Evolutionary conservation across 495 filamentous ascomycete genomes (phyloP), one percentile per base, ranked within the genome.

Genomic region (Aspergillus bertholletiae): DNA sequence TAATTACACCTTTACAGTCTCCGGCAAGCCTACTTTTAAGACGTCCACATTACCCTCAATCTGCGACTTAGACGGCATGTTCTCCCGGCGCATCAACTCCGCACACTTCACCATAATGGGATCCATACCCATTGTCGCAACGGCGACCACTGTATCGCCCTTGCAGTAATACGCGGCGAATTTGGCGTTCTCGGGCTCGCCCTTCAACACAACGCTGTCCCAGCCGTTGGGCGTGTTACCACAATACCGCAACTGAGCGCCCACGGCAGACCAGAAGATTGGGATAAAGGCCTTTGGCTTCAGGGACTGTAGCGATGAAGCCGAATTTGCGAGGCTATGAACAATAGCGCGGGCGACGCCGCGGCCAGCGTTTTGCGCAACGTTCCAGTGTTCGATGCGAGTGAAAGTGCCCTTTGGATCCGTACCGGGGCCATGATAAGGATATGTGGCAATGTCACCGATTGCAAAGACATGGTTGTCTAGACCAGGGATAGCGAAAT

Each of bases 311-410:
- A 67, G 34, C 0, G 67, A 46, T 0, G 55, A 46, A 12, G 57
- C 51, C 7, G 54, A 48, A 7, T 44, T 43, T 26, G 20, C 47
- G n/a, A 59, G 59, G 12, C 59, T 80, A 54, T 85, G 80, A 32
- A 81, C 76, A 53, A 98, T 96, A 55, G 88, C 79, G 51, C 75
- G 71, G 5, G 89, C 94, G 6, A 85, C 94, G 21, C 77, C 74
- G 17, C 93, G 87, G 5, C 94, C 94, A 5, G 87, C 74, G 59
- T 97, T 97, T 70, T 97, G 94, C 3, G 94, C 94, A 2, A 98
- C 94, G 68, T 97, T 92, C 93, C 92, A 98, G 68, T 98, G 94
- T 75, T 98, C 95, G 69, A 96, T 96, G 52, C 90, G 77, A 2
- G 80, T 81, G 23, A 76, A 76, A 5, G 74, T 77, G 50, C 89